Percentiles rank a stretch among this genome's conserved stretches.
Evolutionary conservation across 371 early-diverging fungal genomes (phyloP).

Genomic region (Saksenaea vasiformis): DNA sequence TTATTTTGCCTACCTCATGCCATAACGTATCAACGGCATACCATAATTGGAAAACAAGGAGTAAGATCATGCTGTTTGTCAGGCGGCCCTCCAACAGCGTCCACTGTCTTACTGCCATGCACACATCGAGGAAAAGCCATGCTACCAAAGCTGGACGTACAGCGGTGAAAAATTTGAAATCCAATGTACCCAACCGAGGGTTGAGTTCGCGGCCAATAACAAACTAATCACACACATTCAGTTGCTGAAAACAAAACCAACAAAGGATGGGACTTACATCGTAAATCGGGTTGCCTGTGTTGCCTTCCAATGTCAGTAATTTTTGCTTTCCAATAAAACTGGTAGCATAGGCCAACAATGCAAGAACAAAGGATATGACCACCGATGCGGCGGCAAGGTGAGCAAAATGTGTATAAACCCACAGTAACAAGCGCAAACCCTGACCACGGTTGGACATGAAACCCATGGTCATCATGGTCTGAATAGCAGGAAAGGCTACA

Average conservation of each 20-base stretch:
- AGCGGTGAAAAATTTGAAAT: constrained; percentile 92
- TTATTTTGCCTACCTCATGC: constrained; percentile 47
- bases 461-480: constrained; percentile 62
- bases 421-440: constrained; percentile 53
- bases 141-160: constrained; percentile 88
- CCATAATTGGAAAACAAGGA: constrained; percentile 73
- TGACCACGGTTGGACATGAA: constrained; percentile 37
- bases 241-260: neutral
- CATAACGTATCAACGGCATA: constrained; percentile 87
- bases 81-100: constrained; percentile 55
- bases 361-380: constrained; percentile 63
- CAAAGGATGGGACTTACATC: constrained; percentile 56
- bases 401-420: constrained; percentile 73
- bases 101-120: constrained; percentile 81
- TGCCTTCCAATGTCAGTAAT: constrained; percentile 86
- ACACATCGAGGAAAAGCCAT: constrained; percentile 77
- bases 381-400: constrained; percentile 70
- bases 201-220: constrained; percentile 86
- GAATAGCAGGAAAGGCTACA: constrained; percentile 45
- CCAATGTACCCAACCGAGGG: constrained; percentile 82
- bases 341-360: constrained; percentile 69
- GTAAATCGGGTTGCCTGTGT: constrained; percentile 86
- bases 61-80: constrained; percentile 80
- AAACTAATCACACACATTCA: constrained; percentile 45
- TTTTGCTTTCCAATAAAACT: constrained; percentile 69